phyloP scores from a whole-genome alignment of 2,329 filamentous ascomycete species.

The Claviceps sp. region DNA sequence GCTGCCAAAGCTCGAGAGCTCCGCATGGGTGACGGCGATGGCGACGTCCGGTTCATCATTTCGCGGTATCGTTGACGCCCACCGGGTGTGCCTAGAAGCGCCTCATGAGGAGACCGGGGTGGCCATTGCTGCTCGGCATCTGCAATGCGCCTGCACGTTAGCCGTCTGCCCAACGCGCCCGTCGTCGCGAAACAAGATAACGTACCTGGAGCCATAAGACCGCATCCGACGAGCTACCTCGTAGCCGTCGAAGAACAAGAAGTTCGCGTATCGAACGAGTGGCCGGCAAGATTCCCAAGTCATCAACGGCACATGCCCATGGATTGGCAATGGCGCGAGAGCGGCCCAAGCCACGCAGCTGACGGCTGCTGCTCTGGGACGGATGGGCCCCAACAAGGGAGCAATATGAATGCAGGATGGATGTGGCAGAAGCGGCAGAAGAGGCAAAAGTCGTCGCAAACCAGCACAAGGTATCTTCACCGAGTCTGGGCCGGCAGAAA shows the following conservation, averaged over 20 bases:
- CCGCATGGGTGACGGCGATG: slow-evolving; percentile 49
- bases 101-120: slow-evolving; percentile 52
- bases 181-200: background rate
- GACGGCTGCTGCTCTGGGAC: slow-evolving; percentile 1
- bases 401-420: background rate
- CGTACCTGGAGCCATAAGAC: slow-evolving; percentile 9
- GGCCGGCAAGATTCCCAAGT: background rate
- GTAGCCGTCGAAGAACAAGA: background rate
- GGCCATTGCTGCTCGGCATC: slow-evolving; percentile 47
- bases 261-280: background rate
- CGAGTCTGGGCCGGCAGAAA: background rate
- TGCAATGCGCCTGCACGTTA: slow-evolving; percentile 7
- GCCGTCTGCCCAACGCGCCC: background rate
- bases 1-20: slow-evolving; percentile 9
- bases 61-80: slow-evolving; percentile 65
- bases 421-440: background rate
- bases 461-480: background rate
- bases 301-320: slow-evolving; percentile 8
- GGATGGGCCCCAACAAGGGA: background rate
- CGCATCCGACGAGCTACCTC: background rate
- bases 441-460: background rate
- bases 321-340: slow-evolving; percentile 4
- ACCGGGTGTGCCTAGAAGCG: slow-evolving; percentile 54
- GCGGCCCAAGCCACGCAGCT: slow-evolving; percentile 4
- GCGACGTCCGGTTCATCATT: slow-evolving; percentile 51